Evolutionary conservation across 805 yeast species (phyloP), one percentile per base, ranked within the genome.

Genomic region (Myxozyma geophila): DNA sequence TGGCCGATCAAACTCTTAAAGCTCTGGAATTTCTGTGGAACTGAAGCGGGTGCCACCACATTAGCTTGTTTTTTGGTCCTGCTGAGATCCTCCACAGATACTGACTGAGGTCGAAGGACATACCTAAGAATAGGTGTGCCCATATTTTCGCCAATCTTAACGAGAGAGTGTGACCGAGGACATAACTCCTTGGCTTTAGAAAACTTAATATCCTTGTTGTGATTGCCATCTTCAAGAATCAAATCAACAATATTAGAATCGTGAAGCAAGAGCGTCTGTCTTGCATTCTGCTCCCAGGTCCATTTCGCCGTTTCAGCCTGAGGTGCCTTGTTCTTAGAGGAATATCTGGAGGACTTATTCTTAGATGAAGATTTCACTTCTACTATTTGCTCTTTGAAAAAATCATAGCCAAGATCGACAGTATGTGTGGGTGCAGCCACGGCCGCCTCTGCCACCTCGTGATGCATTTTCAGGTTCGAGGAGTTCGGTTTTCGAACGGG

Each of bases 231-330:
- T 15, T 12, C 41, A n/a, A 8, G 12, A 35, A 46, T 33, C 19
- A 28, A n/a, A 19, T 53, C 48, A 41, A 53, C 46, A 7, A 33
- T 28, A 23, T 15, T 10, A 15, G 17, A n/a, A 23, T 41, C 49
- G 21, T 50, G 21, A n/a, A 43, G 35, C n/a, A 12, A 10, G 21
- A 47, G 35, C 8, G 54, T 40, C 28, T 43, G 48, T 6, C 13
- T 23, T 9, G 41, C 53, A 39, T 47, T 55, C 12, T 35, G 19
- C 13, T 53, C 46, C 59, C 59, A 56, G 21, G 54, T n/a, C 47
- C 54, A 49, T 37, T 4, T 9, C 2, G 12, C 46, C 19, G 1
- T 10, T 23, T 33, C 46, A 10, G 43, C 6, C 17, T 21, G 23
- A 37, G 23, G 12, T n/a, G 19, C 54, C 23, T 37, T 28, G 36